Base-by-base conservation (phyloP, 2,329 filamentous ascomycete species). In the Fusarium mexicanum region DNA sequence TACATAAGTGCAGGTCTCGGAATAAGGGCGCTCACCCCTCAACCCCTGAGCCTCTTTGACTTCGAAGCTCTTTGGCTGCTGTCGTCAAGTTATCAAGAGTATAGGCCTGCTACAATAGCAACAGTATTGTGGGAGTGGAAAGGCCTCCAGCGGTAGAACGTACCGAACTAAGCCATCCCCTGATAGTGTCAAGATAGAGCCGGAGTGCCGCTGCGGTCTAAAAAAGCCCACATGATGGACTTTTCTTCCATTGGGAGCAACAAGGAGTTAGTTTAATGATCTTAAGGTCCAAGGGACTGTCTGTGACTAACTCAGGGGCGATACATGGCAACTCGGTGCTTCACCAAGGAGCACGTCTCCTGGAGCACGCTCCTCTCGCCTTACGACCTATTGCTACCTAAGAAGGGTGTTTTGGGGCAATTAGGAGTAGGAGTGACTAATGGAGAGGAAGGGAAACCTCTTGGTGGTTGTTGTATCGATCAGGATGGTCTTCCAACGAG, bases 61-160 rank as follows among this genome's bases (percentile, higher is more conserved):
- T 12, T 37, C 3, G 13, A 26, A 11, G 18, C 5, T 12, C 12
- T 22, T 22, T 8, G 33, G 18, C n/a, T 37, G 9, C 12, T 53
- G 9, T 16, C 33, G 18, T 26, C 6, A 20, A 16, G 20, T 2
- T 26, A 18, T 35, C 13, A 53, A 16, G 13, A 8, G 3, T 2
- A 53, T 8, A 26, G 13, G 5, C 0, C 7, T 3, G 17, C 20
- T 37, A 0, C 3, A 33, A 16, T 16, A 12, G 12, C 5, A 4
- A 2, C 2, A 12, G n/a, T 8, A 2, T 35, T 10, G 9, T 24
- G 6, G 12, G 13, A 37, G 8, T 24, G 11, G 0, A 14, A 20
- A 8, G 5, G 22, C 2, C 22, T 18, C 31, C 13, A 8, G 4
- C n/a, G 13, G 18, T 22, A 4, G n/a, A 53, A 8, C 9, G 22